Percentiles rank a stretch among this genome's conserved stretches.
Conservation (phyloP, 2,329 filamentous ascomycete species). For the Monosporascus sp. region DNA sequence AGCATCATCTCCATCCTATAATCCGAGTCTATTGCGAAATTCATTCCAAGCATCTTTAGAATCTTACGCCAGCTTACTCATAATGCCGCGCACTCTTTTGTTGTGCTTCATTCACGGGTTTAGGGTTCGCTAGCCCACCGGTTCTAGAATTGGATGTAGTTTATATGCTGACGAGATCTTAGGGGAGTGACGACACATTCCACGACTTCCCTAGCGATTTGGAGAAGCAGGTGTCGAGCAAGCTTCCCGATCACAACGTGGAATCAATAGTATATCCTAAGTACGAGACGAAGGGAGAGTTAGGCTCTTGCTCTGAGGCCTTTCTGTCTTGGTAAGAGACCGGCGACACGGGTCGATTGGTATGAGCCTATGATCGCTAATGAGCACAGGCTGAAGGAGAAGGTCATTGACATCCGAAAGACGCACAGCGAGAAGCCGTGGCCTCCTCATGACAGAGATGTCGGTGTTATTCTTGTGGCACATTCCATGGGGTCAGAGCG, state of each 20-base stretch:
- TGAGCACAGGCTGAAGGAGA: conserved; percentile 62
- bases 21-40: not conserved
- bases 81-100: conserved; percentile 52
- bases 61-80: not conserved
- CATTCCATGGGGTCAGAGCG: conserved; percentile 67
- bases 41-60: not conserved
- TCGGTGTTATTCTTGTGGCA: conserved; percentile 72
- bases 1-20: not conserved
- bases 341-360: not conserved
- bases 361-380: not conserved
- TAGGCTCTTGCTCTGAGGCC: conserved; percentile 41
- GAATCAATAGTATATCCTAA: conserved; percentile 61
- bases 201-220: conserved; percentile 60
- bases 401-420: conserved; percentile 72
- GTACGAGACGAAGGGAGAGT: conserved; percentile 67
- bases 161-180: conserved; percentile 2
- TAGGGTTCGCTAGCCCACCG: conserved; percentile 42
- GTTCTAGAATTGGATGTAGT: conserved; percentile 1
- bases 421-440: conserved; percentile 64
- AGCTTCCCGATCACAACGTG: conserved; percentile 55
- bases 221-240: conserved; percentile 49
- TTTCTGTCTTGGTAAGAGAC: conserved; percentile 42
- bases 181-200: conserved; percentile 68
- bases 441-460: conserved; percentile 73
- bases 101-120: conserved; percentile 74